Evolutionary conservation across 73 alveolate genomes (phyloP), one percentile per base, ranked within the genome.

Genomic region (Blepharisma stoltei): DNA sequence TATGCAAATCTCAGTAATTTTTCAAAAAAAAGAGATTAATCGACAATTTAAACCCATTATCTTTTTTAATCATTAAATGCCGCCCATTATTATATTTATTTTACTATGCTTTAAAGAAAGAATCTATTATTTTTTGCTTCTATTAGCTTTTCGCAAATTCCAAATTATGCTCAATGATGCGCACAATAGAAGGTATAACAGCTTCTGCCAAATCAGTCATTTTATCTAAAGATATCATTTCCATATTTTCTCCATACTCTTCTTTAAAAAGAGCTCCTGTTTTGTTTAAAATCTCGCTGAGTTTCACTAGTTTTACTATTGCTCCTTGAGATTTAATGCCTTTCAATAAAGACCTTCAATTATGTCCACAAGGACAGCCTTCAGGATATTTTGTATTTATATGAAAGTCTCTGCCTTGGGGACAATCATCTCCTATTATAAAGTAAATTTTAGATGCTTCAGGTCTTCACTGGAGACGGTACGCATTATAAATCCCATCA

Each of bases 341-440:
- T 14, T 14, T 1, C 25, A 69, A 46, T 5, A 69, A 44, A 25
- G 6, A 1, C 5, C 55, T 69, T 6, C 79, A 69, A 0, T 69
- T 44, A 4, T 44, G 21, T 4, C 5, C 6, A 5, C 79, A 69
- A 5, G 79, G 79, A 43, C 79, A 69, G 0, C 79, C 79, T 1
- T 23, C 4, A 1, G 79, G 65, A 69, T 69, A 4, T 1, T 11
- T 0, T 1, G 79, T 69, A 14, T 53, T 53, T 1, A 1, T 2
- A 7, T 18, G 5, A 69, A 69, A 69, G 0, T 69, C 79, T 18
- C 5, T 43, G 0, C 79, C 79, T 1, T 69, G 65, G 0, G 79
- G 79, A 25, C 78, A 46, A 43, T 69, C 65, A 44, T 38, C 65
- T 7, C 32, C 11, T 14, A 69, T n/a, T 43, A 69, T 18, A 69